Base-by-base conservation (phyloP, 257 asterid species). In the Anisodus tanguticus region DNA sequence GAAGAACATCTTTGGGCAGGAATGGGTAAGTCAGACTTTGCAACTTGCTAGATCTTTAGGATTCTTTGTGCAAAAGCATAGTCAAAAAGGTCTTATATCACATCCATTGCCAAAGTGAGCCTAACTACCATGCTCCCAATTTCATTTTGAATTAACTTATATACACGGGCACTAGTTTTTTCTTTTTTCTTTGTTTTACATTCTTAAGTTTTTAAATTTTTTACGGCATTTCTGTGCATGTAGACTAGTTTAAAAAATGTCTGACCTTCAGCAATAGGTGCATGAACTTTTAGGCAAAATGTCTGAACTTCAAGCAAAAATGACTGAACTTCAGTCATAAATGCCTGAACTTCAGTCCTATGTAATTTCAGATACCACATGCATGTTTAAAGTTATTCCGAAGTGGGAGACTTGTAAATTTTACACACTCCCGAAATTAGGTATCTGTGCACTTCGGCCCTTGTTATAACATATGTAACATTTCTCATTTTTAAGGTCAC, bases 231-330 rank as follows among this genome's bases (percentile, higher is more conserved):
- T 22, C 26, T 22, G 26, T 22, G 26, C 26, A 22, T 22, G 26
- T 22, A 22, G 26, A 22, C 26, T 22, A 22, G 26, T 22, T 22
- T 0, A 22, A 22, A 22, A 0, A 64, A 26, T 4, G 10, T 0
- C 11, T 64, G 16, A 26, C 10, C 8, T 63, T 64, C 3, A 64
- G 5, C 0, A 6, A 26, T 60, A 9, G 19, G 4, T 35, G 19
- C 0, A 0, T 63, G 1, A 63, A 9, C 0, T 22, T 4, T 3
- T 22, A 63, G 0, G 35, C 2, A 60, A n/a, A 19, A n/a, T 22
- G 26, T 22, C 26, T 22, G 26, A 22, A 22, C 0, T 22, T 22
- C 26, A 22, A 4, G 26, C 0, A 22, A 0, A 64, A 26, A 22
- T 1, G 10, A 0, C 4, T 64, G 16, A 26, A 9, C 8, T 63